Base-by-base conservation (phyloP, 2,329 filamentous ascomycete species). In the Ceratocystis huliohia region DNA sequence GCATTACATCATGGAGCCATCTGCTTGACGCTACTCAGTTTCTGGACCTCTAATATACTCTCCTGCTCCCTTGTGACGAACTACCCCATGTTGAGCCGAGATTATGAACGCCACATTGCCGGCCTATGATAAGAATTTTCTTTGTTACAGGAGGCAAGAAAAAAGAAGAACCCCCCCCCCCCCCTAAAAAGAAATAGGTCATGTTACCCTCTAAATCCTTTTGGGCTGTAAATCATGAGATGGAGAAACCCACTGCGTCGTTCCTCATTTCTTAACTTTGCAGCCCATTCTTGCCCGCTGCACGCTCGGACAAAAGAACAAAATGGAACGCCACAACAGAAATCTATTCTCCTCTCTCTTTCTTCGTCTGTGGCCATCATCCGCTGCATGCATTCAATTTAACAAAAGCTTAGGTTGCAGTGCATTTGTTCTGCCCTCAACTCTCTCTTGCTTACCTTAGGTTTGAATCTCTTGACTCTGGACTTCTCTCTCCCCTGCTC, bases 1-100 rank as follows among this genome's bases (percentile, higher is more conserved):
- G 56, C 56, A 37, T 59, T 59, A 59, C 56, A 59, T 59, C 56
- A 59, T 59, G 56, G 28, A 33, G 28, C 56, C 33, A 17, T 28
- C 22, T 25, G 28, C 22, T 25, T 15, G 8, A 10, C 37, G 13
- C 10, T 41, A 41, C 37, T 41, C 37, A 13, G 37, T 41, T 8
- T 8, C 17, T 48, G 20, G 22, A 56, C 7, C 20, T 28, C 22
- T 2, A 10, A 15, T 15, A 41, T 41, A 13, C 37, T 15, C 37
- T 41, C 10, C 37, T 41, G 15, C 37, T 15, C 37, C 6, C 25
- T 30, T 33, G 56, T 30, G 20, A n/a, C 5, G n/a, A 59, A 20
- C 13, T 10, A 15, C 10, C 37, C 56, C 56, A 59, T 59, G 28
- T 30, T 33, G 17, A 59, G 56, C 56, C 56, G 56, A 59, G 56